Evolutionary conservation across 768 basidiomycete species (phyloP).

Genomic region (Glaciozyma martinii): DNA sequence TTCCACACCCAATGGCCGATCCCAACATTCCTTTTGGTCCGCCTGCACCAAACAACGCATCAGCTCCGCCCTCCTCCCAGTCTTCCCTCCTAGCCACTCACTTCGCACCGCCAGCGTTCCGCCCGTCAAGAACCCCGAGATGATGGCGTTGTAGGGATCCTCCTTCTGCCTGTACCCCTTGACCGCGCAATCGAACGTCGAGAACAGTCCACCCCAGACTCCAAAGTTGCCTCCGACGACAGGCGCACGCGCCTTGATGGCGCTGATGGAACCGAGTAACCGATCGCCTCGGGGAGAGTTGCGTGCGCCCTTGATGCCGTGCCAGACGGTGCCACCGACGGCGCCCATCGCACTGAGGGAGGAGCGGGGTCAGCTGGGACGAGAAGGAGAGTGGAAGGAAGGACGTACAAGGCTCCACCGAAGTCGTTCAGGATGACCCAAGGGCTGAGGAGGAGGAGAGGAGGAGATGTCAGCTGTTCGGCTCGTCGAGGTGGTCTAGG

Average conservation of each 20-base stretch:
- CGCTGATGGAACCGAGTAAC: conserved; percentile 82
- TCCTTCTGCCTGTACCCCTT: conserved; percentile 47
- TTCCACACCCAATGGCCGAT: conserved; percentile 92
- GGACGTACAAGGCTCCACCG: conserved; percentile 50
- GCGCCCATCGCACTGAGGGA: conserved; percentile 72
- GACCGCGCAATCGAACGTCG: conserved; percentile 94
- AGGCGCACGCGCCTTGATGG: conserved; percentile 94
- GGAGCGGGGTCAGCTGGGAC: neutral
- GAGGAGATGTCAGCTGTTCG: neutral
- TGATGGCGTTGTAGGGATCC: conserved; percentile 86
- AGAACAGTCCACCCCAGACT: conserved; percentile 80
- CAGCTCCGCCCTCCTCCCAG: neutral
- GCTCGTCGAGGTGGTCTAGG: neutral
- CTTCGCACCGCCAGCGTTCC: conserved; percentile 89
- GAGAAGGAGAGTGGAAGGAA: neutral
- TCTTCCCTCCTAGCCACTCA: conserved; percentile 45
- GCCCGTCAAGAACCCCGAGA: conserved; percentile 96
- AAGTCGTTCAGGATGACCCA: conserved; percentile 99
- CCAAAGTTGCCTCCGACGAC: conserved; percentile 83
- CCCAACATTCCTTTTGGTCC: conserved; percentile 83
- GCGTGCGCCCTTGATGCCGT: conserved; percentile 93
- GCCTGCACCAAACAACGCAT: conserved; percentile 46
- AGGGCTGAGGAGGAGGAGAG: conserved; percentile 51
- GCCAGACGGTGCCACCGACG: conserved; percentile 96
- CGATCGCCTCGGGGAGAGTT: conserved; percentile 97